Percentiles rank a stretch among this genome's conserved stretches.
Conservation (phyloP, 306 rosid genomes). For the Dalbergia cochinchinensis region DNA sequence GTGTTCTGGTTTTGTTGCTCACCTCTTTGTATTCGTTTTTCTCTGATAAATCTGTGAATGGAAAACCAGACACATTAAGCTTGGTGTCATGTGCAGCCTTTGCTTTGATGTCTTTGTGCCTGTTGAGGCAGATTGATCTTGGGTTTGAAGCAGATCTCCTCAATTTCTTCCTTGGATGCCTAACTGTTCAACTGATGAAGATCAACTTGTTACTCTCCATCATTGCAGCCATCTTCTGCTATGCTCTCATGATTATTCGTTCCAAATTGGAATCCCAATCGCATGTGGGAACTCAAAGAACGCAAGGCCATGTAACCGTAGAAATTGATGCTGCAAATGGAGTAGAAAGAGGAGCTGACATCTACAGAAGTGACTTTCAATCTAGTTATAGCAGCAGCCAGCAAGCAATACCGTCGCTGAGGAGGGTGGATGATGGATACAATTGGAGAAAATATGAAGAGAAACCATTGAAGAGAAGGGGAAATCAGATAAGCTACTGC, state of each 20-base stretch:
- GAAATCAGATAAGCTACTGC: conserved; percentile 75
- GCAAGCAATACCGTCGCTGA: conserved; percentile 48
- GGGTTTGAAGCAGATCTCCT: conserved; percentile 6
- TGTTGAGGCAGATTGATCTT: not conserved
- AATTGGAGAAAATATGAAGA: conserved; percentile 67
- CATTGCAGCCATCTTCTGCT: no score
- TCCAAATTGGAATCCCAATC: no score
- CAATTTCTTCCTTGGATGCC: no score
- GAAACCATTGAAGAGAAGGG: conserved; percentile 70
- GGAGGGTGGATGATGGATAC: conserved; percentile 70
- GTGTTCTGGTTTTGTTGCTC: conserved; percentile 4
- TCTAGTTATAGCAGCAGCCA: conserved; percentile 28
- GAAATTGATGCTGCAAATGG: conserved; percentile 24
- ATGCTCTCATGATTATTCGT: no score
- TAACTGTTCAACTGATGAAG: no score
- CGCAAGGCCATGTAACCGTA: conserved; percentile 4
- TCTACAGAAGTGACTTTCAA: conserved; percentile 26
- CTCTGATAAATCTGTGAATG: not conserved
- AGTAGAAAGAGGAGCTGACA: conserved; percentile 27
- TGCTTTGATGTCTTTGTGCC: not conserved
- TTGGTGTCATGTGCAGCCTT: not conserved
- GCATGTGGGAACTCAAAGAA: no score
- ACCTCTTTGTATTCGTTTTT: conserved; percentile 9
- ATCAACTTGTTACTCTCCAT: no score
- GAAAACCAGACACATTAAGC: conserved; percentile 22